These are phyloP conservation scores for Teunomyces aglyptinius DNA, from an alignment of 805 yeast genomes.

Conservation along the genomic window DNA sequence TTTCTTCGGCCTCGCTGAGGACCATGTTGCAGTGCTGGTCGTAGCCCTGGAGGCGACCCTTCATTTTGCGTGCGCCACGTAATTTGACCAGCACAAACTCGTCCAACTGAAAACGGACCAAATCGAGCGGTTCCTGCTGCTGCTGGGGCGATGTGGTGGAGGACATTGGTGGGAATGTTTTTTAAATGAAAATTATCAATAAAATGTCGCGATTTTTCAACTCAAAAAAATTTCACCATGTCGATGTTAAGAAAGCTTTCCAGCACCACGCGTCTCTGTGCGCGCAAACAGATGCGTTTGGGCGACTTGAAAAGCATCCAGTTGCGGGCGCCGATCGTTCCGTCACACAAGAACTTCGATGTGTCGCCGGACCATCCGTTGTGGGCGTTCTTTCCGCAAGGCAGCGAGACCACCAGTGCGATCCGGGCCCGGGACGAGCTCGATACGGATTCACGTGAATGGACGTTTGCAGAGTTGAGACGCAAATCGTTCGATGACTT, in stretches of 20 bases:
- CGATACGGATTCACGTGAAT: slow-evolving; percentile 60
- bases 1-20: slow-evolving; percentile 87
- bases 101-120: slow-evolving; percentile 81
- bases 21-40: slow-evolving; percentile 97
- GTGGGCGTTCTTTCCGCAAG: slow-evolving; percentile 80
- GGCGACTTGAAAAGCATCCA: slow-evolving; percentile 37
- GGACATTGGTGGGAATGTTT: too few relatives aligned
- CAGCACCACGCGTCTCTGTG: slow-evolving; percentile 6
- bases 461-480: slow-evolving; percentile 87
- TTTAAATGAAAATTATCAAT: background rate
- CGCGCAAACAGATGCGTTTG: slow-evolving; percentile 19
- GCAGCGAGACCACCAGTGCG: slow-evolving; percentile 49
- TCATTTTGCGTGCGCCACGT: slow-evolving; percentile 90
- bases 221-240: slow-evolving; percentile 8
- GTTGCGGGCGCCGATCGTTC: slow-evolving; percentile 81
- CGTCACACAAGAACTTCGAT: slow-evolving; percentile 68
- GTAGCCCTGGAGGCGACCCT: slow-evolving; percentile 88
- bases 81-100: slow-evolving; percentile 84
- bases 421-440: slow-evolving; percentile 58
- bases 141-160: slow-evolving; percentile 34
- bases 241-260: slow-evolving; percentile 5
- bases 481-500: slow-evolving; percentile 89
- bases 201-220: slow-evolving; percentile 5
- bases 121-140: slow-evolving; percentile 78
- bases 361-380: slow-evolving; percentile 87